Evolutionary conservation across 2,329 filamentous ascomycete species (phyloP).

Genomic region (Arthrinium phaeospermum): DNA sequence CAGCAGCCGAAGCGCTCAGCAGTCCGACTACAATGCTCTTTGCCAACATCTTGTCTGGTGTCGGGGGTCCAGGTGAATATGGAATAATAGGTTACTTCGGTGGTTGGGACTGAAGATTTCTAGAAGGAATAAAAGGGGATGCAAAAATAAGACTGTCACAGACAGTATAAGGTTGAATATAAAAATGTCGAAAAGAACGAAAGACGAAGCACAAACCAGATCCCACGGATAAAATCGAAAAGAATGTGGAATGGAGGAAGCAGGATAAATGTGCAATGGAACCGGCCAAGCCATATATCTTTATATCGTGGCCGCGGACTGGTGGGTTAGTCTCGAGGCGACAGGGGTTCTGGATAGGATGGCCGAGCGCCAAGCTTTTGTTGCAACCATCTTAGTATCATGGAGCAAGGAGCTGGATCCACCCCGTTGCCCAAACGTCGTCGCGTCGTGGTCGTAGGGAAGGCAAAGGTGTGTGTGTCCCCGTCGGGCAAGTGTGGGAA

Average conservation of each 20-base stretch:
- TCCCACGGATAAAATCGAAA: constrained; percentile 17
- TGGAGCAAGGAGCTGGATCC: constrained; percentile 7
- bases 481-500: background rate
- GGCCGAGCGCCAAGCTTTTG: constrained; percentile 12
- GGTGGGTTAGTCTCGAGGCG: constrained; percentile 5
- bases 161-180: constrained; percentile 1
- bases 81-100: constrained; percentile 21
- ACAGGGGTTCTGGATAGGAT: constrained; percentile 13
- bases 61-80: constrained; percentile 22
- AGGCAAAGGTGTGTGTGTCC: background rate
- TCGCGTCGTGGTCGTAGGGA: constrained; percentile 1
- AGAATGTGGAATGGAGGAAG: constrained; percentile 16
- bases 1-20: constrained; percentile 50
- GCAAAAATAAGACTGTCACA: constrained; percentile 5
- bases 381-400: constrained; percentile 14
- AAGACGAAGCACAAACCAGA: constrained; percentile 18
- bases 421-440: constrained; percentile 6
- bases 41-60: constrained; percentile 54
- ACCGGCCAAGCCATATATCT: constrained; percentile 17
- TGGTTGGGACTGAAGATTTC: constrained; percentile 3
- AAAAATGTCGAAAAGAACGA: constrained; percentile 10
- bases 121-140: background rate
- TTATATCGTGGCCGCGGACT: constrained; percentile 10
- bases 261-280: constrained; percentile 16
- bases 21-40: constrained; percentile 56